Percentiles rank a stretch among this genome's conserved stretches.
These are phyloP conservation scores for Melastoma malabathricum DNA, from an alignment of 345 rosid genomes.

Conservation along the genomic window DNA sequence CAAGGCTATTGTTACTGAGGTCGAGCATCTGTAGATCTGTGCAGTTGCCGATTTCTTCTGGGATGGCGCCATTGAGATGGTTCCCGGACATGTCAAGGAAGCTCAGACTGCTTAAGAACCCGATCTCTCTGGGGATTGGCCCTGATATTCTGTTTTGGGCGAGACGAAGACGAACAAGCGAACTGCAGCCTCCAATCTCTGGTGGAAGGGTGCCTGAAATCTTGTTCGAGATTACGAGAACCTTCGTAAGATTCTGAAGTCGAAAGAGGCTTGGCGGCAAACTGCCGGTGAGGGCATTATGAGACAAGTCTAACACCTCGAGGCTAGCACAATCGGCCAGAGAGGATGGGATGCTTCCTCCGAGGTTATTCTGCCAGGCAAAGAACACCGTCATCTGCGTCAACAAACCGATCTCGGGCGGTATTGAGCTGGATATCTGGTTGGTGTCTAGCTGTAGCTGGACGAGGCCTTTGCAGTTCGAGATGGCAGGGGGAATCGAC, in stretches of 20 bases:
- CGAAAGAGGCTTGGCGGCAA: conserved; percentile 57
- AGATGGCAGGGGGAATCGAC: conserved; percentile 52
- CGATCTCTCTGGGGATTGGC: conserved; percentile 50
- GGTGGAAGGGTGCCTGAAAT: conserved; percentile 59
- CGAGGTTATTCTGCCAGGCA: conserved; percentile 71
- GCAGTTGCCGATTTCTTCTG: conserved; percentile 64
- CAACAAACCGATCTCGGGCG: conserved; percentile 53
- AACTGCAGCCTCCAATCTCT: conserved; percentile 54
- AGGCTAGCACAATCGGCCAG: conserved; percentile 53
- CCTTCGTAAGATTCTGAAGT: conserved; percentile 57
- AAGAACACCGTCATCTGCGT: conserved; percentile 54
- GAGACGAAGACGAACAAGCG: conserved; percentile 50
- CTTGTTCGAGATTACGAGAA: conserved; percentile 59
- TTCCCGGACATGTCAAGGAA: conserved; percentile 66
- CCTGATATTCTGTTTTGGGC: conserved; percentile 48
- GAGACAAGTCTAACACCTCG: conserved; percentile 58
- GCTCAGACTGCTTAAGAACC: conserved; percentile 42
- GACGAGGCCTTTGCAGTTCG: conserved; percentile 43
- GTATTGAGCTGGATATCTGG: conserved; percentile 59
- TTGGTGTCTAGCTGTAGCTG: conserved; percentile 76
- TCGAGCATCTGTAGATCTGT: conserved; percentile 51
- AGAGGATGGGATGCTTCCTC: conserved; percentile 54
- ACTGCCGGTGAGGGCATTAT: conserved; percentile 51
- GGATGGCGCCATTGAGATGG: conserved; percentile 46
- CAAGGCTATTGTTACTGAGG: conserved; percentile 71